These are phyloP conservation scores for Alternaria panax DNA, from an alignment of 2,329 filamentous ascomycete genomes.

Conservation along the genomic window DNA sequence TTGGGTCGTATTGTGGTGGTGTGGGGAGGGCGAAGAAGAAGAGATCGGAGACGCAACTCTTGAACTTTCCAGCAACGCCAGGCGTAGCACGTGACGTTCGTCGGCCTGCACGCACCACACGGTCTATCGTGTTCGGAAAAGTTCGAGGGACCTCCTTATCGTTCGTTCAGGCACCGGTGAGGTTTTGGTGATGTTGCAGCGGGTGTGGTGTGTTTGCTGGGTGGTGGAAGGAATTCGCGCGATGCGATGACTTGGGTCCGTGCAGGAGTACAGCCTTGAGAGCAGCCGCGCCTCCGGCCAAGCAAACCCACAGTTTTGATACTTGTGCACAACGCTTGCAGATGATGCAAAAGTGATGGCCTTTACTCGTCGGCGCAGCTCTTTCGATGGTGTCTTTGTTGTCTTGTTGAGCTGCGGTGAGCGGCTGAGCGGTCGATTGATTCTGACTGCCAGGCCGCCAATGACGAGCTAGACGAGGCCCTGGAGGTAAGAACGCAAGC, in stretches of 20 bases:
- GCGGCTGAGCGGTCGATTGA: conserved; percentile 21
- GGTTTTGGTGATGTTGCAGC: conserved; percentile 32
- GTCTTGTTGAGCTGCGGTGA: conserved; percentile 11
- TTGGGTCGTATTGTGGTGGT: conserved; percentile 38
- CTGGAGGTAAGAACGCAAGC: conserved; percentile 19
- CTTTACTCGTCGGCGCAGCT: conserved; percentile 11
- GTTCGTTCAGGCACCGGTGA: conserved; percentile 15
- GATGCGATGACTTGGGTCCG: conserved; percentile 33
- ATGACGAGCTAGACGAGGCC: conserved; percentile 17
- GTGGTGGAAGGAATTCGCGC: conserved; percentile 37
- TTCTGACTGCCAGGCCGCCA: conserved; percentile 20
- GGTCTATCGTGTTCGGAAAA: conserved; percentile 23
- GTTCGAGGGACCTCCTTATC: conserved; percentile 30
- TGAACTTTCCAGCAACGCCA: conserved; percentile 29
- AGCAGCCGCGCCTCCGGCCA: conserved; percentile 18
- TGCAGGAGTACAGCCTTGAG: conserved; percentile 30
- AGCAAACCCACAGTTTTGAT: conserved; percentile 11
- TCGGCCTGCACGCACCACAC: conserved; percentile 21
- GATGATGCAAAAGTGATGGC: conserved; percentile 1
- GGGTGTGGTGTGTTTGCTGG: conserved; percentile 26
- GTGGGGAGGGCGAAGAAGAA: conserved; percentile 37
- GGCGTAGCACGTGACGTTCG: conserved; percentile 28
- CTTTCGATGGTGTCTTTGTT: conserved; percentile 8
- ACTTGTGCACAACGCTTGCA: conserved; percentile 4
- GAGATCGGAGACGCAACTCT: conserved; percentile 29